Evolutionary conservation across 768 basidiomycete genomes (phyloP).

Genomic region (Phylloporus sp.): DNA sequence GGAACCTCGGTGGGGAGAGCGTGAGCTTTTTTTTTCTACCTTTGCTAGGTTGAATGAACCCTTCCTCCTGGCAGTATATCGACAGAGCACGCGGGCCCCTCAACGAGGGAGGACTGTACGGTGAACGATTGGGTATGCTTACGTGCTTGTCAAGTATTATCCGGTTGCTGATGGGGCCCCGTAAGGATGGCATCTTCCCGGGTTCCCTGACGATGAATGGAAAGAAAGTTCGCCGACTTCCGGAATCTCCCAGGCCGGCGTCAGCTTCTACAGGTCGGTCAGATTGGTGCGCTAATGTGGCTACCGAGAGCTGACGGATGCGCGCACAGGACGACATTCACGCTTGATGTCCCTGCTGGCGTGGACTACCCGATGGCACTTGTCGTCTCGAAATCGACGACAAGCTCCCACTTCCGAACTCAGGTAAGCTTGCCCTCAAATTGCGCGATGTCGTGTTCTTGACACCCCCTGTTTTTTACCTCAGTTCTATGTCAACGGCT

Average conservation of each 20-base stretch:
- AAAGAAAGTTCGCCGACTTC: constrained; percentile 35
- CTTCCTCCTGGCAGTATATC: constrained; percentile 31
- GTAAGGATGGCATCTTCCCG: constrained; percentile 52
- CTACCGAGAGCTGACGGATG: background rate
- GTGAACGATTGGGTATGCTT: constrained; percentile 41
- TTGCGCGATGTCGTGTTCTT: background rate
- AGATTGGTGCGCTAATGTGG: background rate
- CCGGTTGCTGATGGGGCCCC: constrained; percentile 2
- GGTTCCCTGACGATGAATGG: constrained; percentile 47
- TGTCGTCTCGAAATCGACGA: constrained; percentile 41
- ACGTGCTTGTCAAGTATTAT: background rate
- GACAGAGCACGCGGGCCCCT: constrained; percentile 50
- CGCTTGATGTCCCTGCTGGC: constrained; percentile 39
- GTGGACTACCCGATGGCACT: constrained; percentile 47
- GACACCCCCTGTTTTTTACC: background rate
- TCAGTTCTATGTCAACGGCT: constrained; percentile 26
- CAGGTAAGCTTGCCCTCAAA: constrained; percentile 9
- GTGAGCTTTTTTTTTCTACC: constrained; percentile 23
- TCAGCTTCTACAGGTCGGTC: constrained; percentile 42
- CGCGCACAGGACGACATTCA: constrained; percentile 31
- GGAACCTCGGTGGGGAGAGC: constrained; percentile 45
- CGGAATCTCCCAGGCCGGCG: constrained; percentile 41
- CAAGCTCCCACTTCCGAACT: constrained; percentile 39
- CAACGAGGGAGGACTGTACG: constrained; percentile 57
- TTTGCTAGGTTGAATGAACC: background rate